These are phyloP conservation scores for Protea cynaroides DNA, from an alignment of 164 flowering plant genomes.

Conservation along the genomic window DNA sequence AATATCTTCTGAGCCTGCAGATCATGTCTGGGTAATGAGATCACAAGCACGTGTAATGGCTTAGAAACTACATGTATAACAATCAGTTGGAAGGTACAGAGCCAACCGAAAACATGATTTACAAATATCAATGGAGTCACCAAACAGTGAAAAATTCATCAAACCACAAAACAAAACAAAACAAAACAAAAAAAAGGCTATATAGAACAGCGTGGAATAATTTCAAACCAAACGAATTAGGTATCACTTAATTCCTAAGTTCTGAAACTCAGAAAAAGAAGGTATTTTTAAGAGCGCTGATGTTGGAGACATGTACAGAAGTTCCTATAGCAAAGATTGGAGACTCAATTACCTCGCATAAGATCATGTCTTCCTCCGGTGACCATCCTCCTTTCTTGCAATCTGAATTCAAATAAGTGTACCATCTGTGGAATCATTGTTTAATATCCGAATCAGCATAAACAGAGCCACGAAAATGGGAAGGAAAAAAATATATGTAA, in stretches of 20 bases:
- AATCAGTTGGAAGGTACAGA: too few relatives aligned
- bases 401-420: constrained; percentile 88
- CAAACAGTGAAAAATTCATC: too few relatives aligned
- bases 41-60: neutral
- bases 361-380: constrained; percentile 83
- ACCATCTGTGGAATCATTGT: constrained; percentile 59
- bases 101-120: too few relatives aligned
- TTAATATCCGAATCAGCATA: constrained; percentile 10
- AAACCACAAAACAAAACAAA: neutral
- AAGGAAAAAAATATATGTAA: neutral
- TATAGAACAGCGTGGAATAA: neutral
- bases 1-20: constrained; percentile 88
- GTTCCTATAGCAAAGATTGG: neutral
- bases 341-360: constrained; percentile 68
- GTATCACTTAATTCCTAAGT: neutral
- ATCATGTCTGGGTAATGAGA: constrained; percentile 13
- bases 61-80: too few relatives aligned
- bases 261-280: neutral
- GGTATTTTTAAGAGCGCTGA: too few relatives aligned
- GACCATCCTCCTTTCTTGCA: constrained; percentile 99
- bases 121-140: neutral
- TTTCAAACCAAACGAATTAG: neutral
- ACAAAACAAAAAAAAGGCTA: neutral
- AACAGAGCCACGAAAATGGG: neutral
- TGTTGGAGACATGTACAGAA: neutral